A percentile compares a stretch with the other conserved stretches of the same genome.
Evolutionary conservation across 352 stramenopile species (phyloP).

Genomic region (Phytophthora pseudosyringae): DNA sequence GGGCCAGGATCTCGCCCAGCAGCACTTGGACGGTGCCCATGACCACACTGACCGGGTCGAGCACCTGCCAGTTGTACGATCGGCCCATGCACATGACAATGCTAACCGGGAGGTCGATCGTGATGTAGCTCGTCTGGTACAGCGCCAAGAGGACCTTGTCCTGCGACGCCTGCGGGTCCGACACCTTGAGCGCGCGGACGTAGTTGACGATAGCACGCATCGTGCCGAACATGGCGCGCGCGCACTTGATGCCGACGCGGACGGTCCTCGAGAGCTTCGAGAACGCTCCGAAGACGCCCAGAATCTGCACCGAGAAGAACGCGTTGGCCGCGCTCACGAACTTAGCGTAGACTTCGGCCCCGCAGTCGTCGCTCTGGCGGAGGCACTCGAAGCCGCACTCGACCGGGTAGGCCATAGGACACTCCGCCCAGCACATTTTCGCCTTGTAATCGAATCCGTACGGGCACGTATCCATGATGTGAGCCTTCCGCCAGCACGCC

Average conservation of each 20-base stretch:
- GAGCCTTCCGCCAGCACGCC: slow-evolving; percentile 33
- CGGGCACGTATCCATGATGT: slow-evolving; percentile 38
- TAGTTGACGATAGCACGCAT: slow-evolving; percentile 44
- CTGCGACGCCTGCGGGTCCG: slow-evolving; percentile 19
- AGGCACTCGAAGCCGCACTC: slow-evolving; percentile 61
- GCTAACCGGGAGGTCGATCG: slow-evolving; percentile 41
- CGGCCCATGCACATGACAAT: slow-evolving; percentile 37
- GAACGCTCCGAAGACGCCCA: slow-evolving; percentile 40
- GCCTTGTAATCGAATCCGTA: slow-evolving; percentile 41
- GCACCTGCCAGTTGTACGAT: slow-evolving; percentile 29
- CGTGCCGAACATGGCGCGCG: slow-evolving; percentile 33
- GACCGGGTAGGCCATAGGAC: slow-evolving; percentile 53
- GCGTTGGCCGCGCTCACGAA: slow-evolving; percentile 41
- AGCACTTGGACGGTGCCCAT: slow-evolving; percentile 35
- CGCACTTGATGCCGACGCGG: slow-evolving; percentile 31
- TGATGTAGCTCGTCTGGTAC: slow-evolving; percentile 46
- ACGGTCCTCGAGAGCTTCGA: slow-evolving; percentile 18
- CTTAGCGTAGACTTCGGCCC: slow-evolving; percentile 38
- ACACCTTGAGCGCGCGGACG: slow-evolving; percentile 31
- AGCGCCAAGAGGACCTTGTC: slow-evolving; percentile 35
- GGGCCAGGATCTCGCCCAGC: slow-evolving; percentile 30
- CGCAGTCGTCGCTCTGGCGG: slow-evolving; percentile 45
- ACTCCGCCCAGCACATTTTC: slow-evolving; percentile 57
- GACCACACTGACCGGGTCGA: slow-evolving; percentile 32
- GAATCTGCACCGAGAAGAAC: slow-evolving; percentile 37